Evolutionary conservation across 2,329 filamentous ascomycete species (phyloP).

Genomic region (Colletotrichum neosansevieriae): DNA sequence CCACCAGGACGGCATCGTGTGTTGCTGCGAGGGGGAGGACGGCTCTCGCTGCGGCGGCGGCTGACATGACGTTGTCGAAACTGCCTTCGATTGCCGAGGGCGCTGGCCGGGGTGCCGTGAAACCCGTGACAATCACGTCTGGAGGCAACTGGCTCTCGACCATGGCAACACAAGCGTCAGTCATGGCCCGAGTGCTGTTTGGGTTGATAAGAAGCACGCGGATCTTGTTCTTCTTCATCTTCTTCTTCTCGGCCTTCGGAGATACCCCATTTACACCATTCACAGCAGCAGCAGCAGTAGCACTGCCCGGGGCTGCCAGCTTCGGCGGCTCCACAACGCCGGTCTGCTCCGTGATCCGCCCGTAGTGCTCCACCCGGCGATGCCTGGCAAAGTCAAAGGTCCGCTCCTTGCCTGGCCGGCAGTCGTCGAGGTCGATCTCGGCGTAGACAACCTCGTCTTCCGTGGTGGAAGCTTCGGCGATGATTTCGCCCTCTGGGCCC

Average conservation of each 20-base stretch:
- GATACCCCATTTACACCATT: neutral
- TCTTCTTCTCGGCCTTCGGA: neutral
- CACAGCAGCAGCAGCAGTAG: neutral
- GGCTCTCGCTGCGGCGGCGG: constrained; percentile 51
- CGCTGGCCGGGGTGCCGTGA: constrained; percentile 22
- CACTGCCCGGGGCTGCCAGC: neutral
- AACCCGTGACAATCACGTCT: constrained; percentile 46
- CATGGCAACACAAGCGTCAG: constrained; percentile 67
- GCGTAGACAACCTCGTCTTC: constrained; percentile 63
- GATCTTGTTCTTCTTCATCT: constrained; percentile 28
- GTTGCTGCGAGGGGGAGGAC: constrained; percentile 46
- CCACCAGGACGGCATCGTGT: constrained; percentile 53
- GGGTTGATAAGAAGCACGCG: constrained; percentile 80
- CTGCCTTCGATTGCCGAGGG: constrained; percentile 65
- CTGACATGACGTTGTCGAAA: constrained; percentile 68
- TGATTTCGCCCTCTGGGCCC: constrained; percentile 60
- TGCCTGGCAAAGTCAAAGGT: constrained; percentile 59
- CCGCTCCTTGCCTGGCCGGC: constrained; percentile 60
- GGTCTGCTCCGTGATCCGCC: constrained; percentile 53
- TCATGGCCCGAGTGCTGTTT: constrained; percentile 81
- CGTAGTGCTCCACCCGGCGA: constrained; percentile 57
- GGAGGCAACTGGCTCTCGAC: constrained; percentile 57
- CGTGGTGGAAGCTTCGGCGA: constrained; percentile 61
- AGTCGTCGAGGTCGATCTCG: constrained; percentile 61
- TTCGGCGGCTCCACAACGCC: constrained; percentile 46